These are phyloP conservation scores for Primulina eburnea DNA, from an alignment of 257 asterid genomes.

Conservation along the genomic window DNA sequence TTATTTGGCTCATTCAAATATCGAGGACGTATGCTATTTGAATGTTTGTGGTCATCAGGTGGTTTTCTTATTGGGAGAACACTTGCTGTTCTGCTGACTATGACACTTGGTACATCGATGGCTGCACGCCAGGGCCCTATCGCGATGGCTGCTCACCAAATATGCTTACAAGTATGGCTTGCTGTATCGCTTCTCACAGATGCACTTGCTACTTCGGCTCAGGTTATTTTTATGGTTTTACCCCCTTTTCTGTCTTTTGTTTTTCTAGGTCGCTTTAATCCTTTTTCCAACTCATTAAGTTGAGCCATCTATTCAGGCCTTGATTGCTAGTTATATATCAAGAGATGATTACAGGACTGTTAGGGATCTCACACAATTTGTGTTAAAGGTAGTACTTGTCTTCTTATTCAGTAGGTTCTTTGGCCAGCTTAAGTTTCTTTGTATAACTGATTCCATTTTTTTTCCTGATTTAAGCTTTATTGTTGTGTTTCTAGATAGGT, in stretches of 20 bases:
- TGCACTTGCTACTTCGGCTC: conserved; percentile 87
- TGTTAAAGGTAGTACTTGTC: conserved; percentile 66
- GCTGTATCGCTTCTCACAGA: conserved; percentile 94
- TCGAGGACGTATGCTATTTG: neutral
- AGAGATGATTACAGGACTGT: conserved; percentile 62
- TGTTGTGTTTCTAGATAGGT: conserved; percentile 54
- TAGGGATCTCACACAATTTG: conserved; percentile 60
- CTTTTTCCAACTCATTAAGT: neutral
- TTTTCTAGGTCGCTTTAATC: conserved; percentile 1
- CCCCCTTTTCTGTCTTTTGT: conserved; percentile 10
- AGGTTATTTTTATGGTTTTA: conserved; percentile 43
- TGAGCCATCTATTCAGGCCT: conserved; percentile 42
- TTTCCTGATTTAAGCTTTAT: conserved; percentile 13
- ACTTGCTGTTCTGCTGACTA: conserved; percentile 76
- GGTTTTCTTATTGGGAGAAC: conserved; percentile 94
- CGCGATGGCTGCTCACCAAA: conserved; percentile 97
- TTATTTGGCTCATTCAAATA: neutral
- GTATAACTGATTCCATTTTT: neutral
- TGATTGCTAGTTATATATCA: conserved; percentile 75
- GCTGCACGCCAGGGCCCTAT: conserved; percentile 97
- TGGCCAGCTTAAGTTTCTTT: neutral
- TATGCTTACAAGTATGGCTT: conserved; percentile 93
- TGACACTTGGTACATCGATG: conserved; percentile 90
- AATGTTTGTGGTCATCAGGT: conserved; percentile 42
- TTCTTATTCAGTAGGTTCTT: conserved; percentile 4